Evolutionary conservation across 768 basidiomycete species (phyloP), one percentile per base, ranked within the genome.

Genomic region (Rhodotorula toruloides): DNA sequence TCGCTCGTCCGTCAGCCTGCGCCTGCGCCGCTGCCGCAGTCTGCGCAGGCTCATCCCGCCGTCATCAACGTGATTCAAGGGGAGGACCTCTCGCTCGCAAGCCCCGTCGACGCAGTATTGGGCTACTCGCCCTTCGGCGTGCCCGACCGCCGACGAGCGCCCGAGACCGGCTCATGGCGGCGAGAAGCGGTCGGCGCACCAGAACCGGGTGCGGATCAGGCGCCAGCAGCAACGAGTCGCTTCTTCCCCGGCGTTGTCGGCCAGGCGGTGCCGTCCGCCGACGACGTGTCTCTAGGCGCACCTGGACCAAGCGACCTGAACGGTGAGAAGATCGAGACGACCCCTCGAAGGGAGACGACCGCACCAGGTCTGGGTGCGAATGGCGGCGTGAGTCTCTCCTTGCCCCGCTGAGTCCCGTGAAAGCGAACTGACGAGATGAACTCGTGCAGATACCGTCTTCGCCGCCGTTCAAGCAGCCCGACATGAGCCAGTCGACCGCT

Each of bases 401-500:
- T n/a, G n/a, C n/a, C n/a, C n/a, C n/a, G n/a, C n/a, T n/a, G n/a
- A 40, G 25, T 22, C 13, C 1, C 21, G 1, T 42, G 16, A 12
- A 12, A 17, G 25, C 34, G 40, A 54, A 21, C 27, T 31, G 25
- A 22, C 8, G 13, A n/a, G 5, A 9, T 31, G 39, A 9, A 12
- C 22, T 5, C 17, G 2, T 37, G 14, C 60, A 70, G 68, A 25
- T 53, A 1, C 64, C 68, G 1, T 42, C 42, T 14, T 60, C 64
- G 13, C 61, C 61, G 17, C 31, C 44, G 29, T 63, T 63, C 68
- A 88, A 89, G 76, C 86, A 87, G n/a, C 89, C 90, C 73, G 88
- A 88, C 70, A 79, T 91, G 57, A 90, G 87, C 77, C 86, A 87
- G 31, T 83, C 91, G 13, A 13, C 61, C 10, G 91, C 90, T 88